These are phyloP conservation scores for Coprinellus aureogranulatus DNA, from an alignment of 768 basidiomycete genomes.

Conservation along the genomic window DNA sequence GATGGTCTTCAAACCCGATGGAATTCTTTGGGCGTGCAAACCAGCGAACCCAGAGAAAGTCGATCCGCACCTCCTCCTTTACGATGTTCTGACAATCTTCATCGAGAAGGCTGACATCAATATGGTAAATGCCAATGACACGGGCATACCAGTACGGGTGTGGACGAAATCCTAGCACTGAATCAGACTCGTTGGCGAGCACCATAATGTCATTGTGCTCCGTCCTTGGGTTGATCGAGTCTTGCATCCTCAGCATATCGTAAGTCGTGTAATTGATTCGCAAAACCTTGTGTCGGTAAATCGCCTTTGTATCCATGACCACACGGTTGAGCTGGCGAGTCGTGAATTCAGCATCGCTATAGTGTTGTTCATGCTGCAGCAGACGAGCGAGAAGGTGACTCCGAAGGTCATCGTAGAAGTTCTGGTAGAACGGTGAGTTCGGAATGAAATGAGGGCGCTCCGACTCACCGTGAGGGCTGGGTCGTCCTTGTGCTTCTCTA, in stretches of 20 bases:
- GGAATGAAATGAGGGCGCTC: neutral
- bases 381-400: conserved; percentile 23
- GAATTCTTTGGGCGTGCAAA: conserved; percentile 21
- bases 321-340: conserved; percentile 12
- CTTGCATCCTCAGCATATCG: conserved; percentile 37
- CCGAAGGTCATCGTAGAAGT: conserved; percentile 11
- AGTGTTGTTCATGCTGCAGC: conserved; percentile 20
- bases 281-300: conserved; percentile 28
- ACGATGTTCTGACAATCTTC: no score
- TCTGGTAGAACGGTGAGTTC: neutral
- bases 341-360: conserved; percentile 23
- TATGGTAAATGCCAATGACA: conserved; percentile 21
- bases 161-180: conserved; percentile 3
- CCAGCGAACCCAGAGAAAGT: conserved; percentile 38
- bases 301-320: conserved; percentile 13
- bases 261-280: conserved; percentile 42
- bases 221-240: conserved; percentile 32
- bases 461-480: conserved; percentile 26
- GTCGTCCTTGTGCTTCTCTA: conserved; percentile 19
- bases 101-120: conserved; percentile 4
- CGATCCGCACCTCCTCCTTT: conserved; percentile 22
- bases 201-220: conserved; percentile 35
- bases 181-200: conserved; percentile 16
- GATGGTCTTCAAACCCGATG: conserved; percentile 25
- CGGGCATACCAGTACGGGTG: conserved; percentile 25